Conservation (phyloP, 1,139 yeast species). For the Ogataea hybrid region DNA sequence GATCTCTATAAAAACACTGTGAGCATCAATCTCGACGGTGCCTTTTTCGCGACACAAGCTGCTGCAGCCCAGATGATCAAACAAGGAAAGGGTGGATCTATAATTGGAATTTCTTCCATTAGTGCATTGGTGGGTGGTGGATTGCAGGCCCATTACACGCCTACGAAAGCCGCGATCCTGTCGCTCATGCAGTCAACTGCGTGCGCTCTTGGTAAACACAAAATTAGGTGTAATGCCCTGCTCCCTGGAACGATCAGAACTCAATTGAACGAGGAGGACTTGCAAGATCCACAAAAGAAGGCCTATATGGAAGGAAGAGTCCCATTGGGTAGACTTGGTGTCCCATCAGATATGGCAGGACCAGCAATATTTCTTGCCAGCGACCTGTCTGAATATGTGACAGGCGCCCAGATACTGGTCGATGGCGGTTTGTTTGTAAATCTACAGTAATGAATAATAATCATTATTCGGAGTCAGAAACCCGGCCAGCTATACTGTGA, state of each 20-base stretch:
- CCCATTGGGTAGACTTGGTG: constrained; percentile 46
- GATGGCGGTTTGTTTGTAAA: constrained; percentile 49
- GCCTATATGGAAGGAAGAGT: constrained; percentile 40
- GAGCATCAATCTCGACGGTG: constrained; percentile 42
- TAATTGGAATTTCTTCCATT: constrained; percentile 41
- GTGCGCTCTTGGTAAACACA: constrained; percentile 41
- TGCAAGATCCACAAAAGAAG: constrained; percentile 35
- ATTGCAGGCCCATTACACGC: constrained; percentile 42
- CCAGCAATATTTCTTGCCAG: constrained; percentile 48
- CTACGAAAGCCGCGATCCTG: constrained; percentile 48
- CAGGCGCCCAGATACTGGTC: constrained; percentile 44
- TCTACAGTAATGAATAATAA: constrained; percentile 34
- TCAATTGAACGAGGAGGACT: constrained; percentile 39
- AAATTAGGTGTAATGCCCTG: constrained; percentile 42
- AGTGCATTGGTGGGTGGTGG: constrained; percentile 43
- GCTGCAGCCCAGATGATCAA: constrained; percentile 43
- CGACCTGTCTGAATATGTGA: constrained; percentile 41
- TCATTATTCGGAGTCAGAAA: not conserved
- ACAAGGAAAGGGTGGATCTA: constrained; percentile 48
- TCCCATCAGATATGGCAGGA: constrained; percentile 44
- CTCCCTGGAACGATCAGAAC: constrained; percentile 45
- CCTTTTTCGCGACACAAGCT: constrained; percentile 44
- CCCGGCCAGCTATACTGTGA: not conserved
- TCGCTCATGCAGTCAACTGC: constrained; percentile 45
- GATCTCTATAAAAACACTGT: constrained; percentile 35